A percentile compares a stretch with the other conserved stretches of the same genome.
Conservation (phyloP, 768 basidiomycete species). For the Cubamyces sp. region DNA sequence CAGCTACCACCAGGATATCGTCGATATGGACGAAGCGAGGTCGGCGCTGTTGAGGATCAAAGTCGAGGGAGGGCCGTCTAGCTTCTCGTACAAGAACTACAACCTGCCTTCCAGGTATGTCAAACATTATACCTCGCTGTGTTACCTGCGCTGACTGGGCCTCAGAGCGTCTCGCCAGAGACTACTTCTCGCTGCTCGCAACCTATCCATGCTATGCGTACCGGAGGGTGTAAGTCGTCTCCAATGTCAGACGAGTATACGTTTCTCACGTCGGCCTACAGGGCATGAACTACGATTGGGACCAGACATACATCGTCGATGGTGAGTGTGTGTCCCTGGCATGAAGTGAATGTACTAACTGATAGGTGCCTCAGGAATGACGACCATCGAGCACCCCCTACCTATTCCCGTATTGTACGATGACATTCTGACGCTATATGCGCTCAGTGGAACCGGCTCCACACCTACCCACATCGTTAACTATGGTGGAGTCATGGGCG, state of each 20-base stretch:
- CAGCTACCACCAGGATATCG: conserved; percentile 63
- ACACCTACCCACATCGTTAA: conserved; percentile 80
- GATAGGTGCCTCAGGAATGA: conserved; percentile 58
- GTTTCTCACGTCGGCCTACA: conserved; percentile 16
- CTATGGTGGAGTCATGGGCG: conserved; percentile 74
- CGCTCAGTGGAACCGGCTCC: conserved; percentile 67
- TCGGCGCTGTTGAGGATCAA: conserved; percentile 72
- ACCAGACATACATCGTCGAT: conserved; percentile 77
- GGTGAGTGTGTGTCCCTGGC: conserved; percentile 41
- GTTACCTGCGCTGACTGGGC: background rate
- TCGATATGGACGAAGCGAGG: conserved; percentile 60
- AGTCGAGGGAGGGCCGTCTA: conserved; percentile 69
- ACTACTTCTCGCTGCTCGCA: conserved; percentile 60
- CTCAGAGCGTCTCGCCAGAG: conserved; percentile 68
- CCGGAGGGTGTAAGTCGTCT: conserved; percentile 60
- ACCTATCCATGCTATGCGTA: conserved; percentile 70
- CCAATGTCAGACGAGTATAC: background rate
- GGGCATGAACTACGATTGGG: conserved; percentile 84
- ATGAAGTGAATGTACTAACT: background rate
- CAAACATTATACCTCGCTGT: background rate
- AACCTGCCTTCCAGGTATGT: conserved; percentile 66
- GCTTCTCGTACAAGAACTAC: conserved; percentile 81
- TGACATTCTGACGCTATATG: conserved; percentile 65
- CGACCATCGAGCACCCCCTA: conserved; percentile 72
- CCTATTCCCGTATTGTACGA: conserved; percentile 69